Evolutionary conservation across 2,329 filamentous ascomycete genomes (phyloP).

Genomic region (Endoconidiophora laricicola): DNA sequence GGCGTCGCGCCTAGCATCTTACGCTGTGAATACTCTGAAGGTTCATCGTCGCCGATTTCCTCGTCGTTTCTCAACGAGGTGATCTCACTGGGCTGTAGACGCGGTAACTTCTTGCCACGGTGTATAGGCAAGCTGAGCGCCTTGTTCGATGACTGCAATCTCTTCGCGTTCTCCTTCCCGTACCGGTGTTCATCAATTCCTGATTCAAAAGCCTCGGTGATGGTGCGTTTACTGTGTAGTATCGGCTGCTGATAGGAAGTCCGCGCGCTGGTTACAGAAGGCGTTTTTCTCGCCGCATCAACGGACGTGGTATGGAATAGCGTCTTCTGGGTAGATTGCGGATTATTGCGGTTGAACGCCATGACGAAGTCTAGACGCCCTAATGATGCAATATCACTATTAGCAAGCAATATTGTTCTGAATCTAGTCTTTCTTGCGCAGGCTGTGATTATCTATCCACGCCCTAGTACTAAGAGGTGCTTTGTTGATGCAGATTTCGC

Average conservation of each 20-base stretch:
- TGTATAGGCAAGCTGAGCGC: constrained; percentile 1
- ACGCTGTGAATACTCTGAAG: constrained; percentile 41
- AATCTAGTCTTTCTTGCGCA: too few species aligned
- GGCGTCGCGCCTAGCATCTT: constrained; percentile 36
- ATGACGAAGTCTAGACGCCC: too few species aligned
- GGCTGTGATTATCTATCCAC: too few species aligned
- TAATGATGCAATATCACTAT: too few species aligned
- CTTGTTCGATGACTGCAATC: background rate
- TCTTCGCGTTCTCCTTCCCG: background rate
- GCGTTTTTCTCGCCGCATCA: constrained; percentile 5
- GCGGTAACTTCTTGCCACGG: constrained; percentile 11
- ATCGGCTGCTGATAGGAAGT: constrained; percentile 1
- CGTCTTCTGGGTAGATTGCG: too few species aligned
- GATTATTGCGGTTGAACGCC: too few species aligned
- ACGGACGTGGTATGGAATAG: constrained; percentile 11
- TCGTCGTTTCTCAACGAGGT: constrained; percentile 18
- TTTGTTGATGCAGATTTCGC: too few species aligned
- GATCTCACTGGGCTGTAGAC: constrained; percentile 31
- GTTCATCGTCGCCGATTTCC: constrained; percentile 6
- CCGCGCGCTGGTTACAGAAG: background rate
- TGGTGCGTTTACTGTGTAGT: constrained; percentile 6
- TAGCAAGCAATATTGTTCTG: too few species aligned
- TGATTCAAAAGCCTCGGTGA: constrained; percentile 8
- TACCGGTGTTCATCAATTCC: background rate
- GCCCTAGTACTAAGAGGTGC: too few species aligned